Percentiles rank a stretch among this genome's conserved stretches.
Evolutionary conservation across 176 grass and related monocot genomes (phyloP).

Genomic region (Juncus inflexus): DNA sequence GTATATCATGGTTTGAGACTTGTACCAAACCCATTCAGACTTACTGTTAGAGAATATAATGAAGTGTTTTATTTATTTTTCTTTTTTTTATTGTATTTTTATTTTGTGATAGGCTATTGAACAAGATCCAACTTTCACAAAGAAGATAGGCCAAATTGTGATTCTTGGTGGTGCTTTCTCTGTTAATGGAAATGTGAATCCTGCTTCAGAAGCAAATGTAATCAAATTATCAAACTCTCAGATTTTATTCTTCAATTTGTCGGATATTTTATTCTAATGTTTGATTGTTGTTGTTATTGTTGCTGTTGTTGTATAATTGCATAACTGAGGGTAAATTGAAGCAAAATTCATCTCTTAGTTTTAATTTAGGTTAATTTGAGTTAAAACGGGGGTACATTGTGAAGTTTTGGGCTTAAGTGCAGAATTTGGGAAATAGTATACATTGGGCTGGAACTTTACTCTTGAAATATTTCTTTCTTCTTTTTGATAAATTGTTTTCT

Average conservation of each 20-base stretch:
- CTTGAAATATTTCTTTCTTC: too few relatives aligned
- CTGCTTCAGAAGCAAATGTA: conserved; percentile 87
- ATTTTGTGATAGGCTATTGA: conserved; percentile 52
- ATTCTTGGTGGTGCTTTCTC: conserved; percentile 91
- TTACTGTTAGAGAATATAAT: not conserved
- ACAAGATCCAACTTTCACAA: conserved; percentile 64
- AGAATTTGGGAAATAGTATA: too few relatives aligned
- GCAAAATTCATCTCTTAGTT: not conserved
- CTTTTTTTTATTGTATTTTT: not conserved
- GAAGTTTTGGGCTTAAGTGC: too few relatives aligned
- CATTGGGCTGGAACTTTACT: too few relatives aligned
- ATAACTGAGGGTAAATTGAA: too few relatives aligned
- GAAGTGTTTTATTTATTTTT: not conserved
- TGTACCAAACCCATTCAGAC: not conserved
- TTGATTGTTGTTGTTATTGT: too few relatives aligned
- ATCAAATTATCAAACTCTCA: too few relatives aligned
- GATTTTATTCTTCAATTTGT: too few relatives aligned
- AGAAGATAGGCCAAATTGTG: conserved; percentile 86
- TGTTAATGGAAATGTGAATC: conserved; percentile 97
- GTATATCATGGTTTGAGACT: not conserved
- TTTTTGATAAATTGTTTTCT: not conserved
- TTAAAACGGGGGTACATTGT: too few relatives aligned
- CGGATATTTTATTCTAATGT: too few relatives aligned
- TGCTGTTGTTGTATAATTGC: too few relatives aligned
- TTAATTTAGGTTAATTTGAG: too few relatives aligned